Evolutionary conservation across 768 basidiomycete species (phyloP), one percentile per base, ranked within the genome.

Genomic region (Termitomyces sp.): DNA sequence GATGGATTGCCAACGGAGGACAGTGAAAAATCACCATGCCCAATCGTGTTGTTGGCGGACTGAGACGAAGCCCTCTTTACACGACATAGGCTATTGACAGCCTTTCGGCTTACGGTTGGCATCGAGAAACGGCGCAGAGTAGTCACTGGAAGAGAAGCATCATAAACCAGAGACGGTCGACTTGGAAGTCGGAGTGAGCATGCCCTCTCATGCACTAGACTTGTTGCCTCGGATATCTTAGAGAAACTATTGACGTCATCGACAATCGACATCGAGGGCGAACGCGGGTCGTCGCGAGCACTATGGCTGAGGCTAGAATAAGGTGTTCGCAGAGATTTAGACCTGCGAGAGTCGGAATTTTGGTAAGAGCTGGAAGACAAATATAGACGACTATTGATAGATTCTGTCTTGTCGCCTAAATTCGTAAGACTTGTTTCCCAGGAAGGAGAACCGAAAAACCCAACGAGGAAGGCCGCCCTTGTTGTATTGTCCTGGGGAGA

Each of bases 401-500:
- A 62, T 46, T 61, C 50, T 28, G 59, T 44, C 31, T 63, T 56
- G 35, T 65, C 55, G 28, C 44, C 30, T 23, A 62, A 19, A 58
- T 60, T 63, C 45, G 63, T 49, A 26, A 70, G 62, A 26, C 67
- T 66, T n/a, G 71, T 75, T 67, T 79, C 78, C 70, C 72, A 75
- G 8, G 70, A 61, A 19, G 78, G 78, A 42, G 77, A 78, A 38
- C 77, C 76, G 41, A 78, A 70, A 51, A 78, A 71, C 1, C 78
- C 78, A 17, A 77, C 73, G 31, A 75, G 55, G 60, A 78, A 70
- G 12, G 73, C 77, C 41, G 71, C 64, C 58, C 67, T 74, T 57
- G 44, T 8, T 10, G 33, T 38, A 21, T 50, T n/a, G 21, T 23
- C 30, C 45, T 55, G 41, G 15, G 40, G 30, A 12, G 47, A 55